Percentiles rank a stretch among this genome's conserved stretches.
These are phyloP conservation scores for Penicillium crystallinum DNA, from an alignment of 495 filamentous ascomycete species.

Conservation along the genomic window DNA sequence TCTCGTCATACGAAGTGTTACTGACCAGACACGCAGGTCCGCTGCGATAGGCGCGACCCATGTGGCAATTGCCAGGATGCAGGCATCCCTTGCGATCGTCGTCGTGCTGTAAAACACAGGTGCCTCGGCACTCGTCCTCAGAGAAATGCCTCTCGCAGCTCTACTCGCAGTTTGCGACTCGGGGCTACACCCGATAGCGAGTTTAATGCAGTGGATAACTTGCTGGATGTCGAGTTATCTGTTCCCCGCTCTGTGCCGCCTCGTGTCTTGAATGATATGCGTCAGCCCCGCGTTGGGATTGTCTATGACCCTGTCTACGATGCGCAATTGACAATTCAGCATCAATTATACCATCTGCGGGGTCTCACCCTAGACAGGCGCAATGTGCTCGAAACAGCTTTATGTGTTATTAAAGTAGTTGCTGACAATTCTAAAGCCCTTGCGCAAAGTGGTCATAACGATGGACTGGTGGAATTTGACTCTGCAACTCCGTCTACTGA, in stretches of 20 bases:
- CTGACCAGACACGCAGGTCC: slow-evolving; percentile 11
- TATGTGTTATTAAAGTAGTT: slow-evolving; percentile 4
- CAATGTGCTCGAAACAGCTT: slow-evolving; percentile 11
- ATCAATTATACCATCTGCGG: slow-evolving; percentile 4
- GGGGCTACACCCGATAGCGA: background rate
- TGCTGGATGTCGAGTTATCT: too few species aligned
- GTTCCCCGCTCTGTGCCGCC: background rate
- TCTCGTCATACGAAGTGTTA: background rate
- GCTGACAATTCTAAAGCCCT: background rate
- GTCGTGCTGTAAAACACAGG: slow-evolving; percentile 2
- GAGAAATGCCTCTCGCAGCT: background rate
- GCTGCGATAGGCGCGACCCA: slow-evolving; percentile 18
- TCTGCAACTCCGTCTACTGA: slow-evolving; percentile 6
- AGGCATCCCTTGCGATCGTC: slow-evolving; percentile 6
- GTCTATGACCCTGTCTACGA: slow-evolving; percentile 1
- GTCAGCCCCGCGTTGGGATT: background rate
- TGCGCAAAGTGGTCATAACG: background rate
- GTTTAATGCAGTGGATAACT: background rate
- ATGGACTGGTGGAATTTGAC: background rate
- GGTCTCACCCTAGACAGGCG: slow-evolving; percentile 7
- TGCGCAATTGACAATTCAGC: slow-evolving; percentile 8
- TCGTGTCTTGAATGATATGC: background rate
- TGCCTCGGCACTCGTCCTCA: background rate
- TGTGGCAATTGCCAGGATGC: slow-evolving; percentile 22
- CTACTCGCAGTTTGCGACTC: background rate